Conservation (phyloP, 768 basidiomycete genomes). For the Lentinula edodes region DNA sequence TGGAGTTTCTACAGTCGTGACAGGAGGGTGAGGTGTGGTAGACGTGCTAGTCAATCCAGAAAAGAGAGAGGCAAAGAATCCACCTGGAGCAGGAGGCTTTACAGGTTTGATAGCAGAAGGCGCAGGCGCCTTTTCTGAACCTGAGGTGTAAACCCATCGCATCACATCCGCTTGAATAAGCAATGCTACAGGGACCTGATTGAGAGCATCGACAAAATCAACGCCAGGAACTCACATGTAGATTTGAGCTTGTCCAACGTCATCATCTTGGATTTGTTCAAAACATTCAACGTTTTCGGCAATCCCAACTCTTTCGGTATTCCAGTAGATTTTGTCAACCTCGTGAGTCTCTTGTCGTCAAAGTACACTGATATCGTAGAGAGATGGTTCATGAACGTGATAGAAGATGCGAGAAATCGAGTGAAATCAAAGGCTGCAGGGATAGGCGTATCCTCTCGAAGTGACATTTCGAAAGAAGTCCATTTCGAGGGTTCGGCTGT, state of each 20-base stretch:
- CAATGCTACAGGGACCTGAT: conserved; percentile 40
- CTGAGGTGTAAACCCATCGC: conserved; percentile 67
- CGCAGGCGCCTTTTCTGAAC: conserved; percentile 51
- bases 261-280: conserved; percentile 63
- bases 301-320: conserved; percentile 43
- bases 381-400: conserved; percentile 88
- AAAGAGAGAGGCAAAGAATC: conserved; percentile 48
- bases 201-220: conserved; percentile 5
- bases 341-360: conserved; percentile 68
- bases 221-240: conserved; percentile 40
- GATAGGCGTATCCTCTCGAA: conserved; percentile 76
- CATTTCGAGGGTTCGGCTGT: conserved; percentile 42
- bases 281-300: conserved; percentile 49
- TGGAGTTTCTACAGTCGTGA: conserved; percentile 27
- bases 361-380: conserved; percentile 75
- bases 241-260: conserved; percentile 56
- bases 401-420: conserved; percentile 83
- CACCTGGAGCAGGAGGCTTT: conserved; percentile 23
- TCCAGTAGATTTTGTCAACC: conserved; percentile 58
- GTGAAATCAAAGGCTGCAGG: conserved; percentile 84
- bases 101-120: conserved; percentile 24
- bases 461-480: conserved; percentile 87
- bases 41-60: conserved; percentile 29
- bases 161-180: conserved; percentile 80
- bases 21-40: conserved; percentile 28